Percentiles rank a stretch among this genome's conserved stretches.
Evolutionary conservation across 2,329 filamentous ascomycete species (phyloP).

Genomic region (Trichoderma sp.): DNA sequence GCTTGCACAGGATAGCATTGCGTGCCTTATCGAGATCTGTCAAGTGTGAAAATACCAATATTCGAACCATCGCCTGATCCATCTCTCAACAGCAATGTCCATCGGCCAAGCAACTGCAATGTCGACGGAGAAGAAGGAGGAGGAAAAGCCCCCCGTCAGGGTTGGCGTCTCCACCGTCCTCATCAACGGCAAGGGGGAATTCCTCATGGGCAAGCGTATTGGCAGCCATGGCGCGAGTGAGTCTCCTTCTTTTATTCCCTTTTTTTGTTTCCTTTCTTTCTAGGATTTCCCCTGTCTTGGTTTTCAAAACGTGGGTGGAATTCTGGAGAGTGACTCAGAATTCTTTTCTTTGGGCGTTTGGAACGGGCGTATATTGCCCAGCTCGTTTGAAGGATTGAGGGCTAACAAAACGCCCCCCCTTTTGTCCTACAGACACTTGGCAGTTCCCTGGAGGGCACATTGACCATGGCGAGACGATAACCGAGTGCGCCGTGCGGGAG

Average conservation of each 20-base stretch:
- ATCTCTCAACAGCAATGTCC: too few species aligned
- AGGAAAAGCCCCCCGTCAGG: conserved; percentile 33
- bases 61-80: too few species aligned
- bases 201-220: conserved; percentile 53
- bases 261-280: background rate
- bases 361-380: background rate
- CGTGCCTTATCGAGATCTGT: too few species aligned
- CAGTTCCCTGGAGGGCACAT: conserved; percentile 76
- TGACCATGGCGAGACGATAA: conserved; percentile 66
- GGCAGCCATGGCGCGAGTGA: conserved; percentile 54
- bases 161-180: conserved; percentile 56
- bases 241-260: conserved; percentile 8
- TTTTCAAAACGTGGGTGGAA: background rate
- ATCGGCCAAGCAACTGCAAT: too few species aligned
- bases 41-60: too few species aligned
- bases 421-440: conserved; percentile 52
- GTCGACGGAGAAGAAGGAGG: too few species aligned
- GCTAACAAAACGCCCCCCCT: conserved; percentile 23
- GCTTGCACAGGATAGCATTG: too few species aligned
- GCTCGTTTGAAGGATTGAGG: background rate
- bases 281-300: too few species aligned
- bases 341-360: background rate
- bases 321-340: background rate
- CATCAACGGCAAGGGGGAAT: conserved; percentile 45
- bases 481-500: conserved; percentile 67